Conservation (phyloP, 108 stramenopile genomes). For the Cyclotella sp. region DNA sequence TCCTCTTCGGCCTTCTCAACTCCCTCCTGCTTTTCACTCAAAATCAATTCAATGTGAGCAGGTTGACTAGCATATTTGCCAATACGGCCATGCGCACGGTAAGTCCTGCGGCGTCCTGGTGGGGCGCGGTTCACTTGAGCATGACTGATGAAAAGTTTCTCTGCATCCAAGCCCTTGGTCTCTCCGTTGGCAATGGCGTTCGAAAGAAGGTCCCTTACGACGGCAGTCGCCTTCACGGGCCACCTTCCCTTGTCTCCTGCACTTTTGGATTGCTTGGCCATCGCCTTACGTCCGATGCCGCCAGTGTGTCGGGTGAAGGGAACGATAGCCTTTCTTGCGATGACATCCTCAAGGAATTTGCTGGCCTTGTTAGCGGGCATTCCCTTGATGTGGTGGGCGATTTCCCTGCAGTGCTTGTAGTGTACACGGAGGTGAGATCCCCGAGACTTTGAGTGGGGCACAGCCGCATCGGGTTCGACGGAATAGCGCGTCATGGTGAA, state of each 20-base stretch:
- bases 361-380: slow-evolving; percentile 91
- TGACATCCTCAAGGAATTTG: slow-evolving; percentile 93
- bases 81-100: slow-evolving; percentile 99
- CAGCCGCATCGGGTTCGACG: slow-evolving; percentile 83
- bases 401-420: slow-evolving; percentile 99
- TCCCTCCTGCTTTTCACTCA: slow-evolving; percentile 82
- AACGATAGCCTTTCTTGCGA: slow-evolving; percentile 94
- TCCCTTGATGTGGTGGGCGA: slow-evolving; percentile 94
- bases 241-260: slow-evolving; percentile 96
- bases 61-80: slow-evolving; percentile 98
- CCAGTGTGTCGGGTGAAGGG: slow-evolving; percentile 97
- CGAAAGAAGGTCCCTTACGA: slow-evolving; percentile 92
- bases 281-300: slow-evolving; percentile 96
- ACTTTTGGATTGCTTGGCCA: slow-evolving; percentile 90
- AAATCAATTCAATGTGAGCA: slow-evolving; percentile 98
- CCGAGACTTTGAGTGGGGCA: slow-evolving; percentile 89
- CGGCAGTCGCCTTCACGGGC: slow-evolving; percentile 98
- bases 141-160: slow-evolving; percentile 90
- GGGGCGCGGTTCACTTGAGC: slow-evolving; percentile 97
- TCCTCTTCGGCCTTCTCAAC: slow-evolving; percentile 80
- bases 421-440: slow-evolving; percentile 97
- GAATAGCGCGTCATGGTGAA: slow-evolving; percentile 81
- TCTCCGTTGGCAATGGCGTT: slow-evolving; percentile 99
- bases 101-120: slow-evolving; percentile 96
- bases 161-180: slow-evolving; percentile 93